Evolutionary conservation across 257 asterid genomes (phyloP), one percentile per base, ranked within the genome.

Genomic region (Galeopsis tetrahit): DNA sequence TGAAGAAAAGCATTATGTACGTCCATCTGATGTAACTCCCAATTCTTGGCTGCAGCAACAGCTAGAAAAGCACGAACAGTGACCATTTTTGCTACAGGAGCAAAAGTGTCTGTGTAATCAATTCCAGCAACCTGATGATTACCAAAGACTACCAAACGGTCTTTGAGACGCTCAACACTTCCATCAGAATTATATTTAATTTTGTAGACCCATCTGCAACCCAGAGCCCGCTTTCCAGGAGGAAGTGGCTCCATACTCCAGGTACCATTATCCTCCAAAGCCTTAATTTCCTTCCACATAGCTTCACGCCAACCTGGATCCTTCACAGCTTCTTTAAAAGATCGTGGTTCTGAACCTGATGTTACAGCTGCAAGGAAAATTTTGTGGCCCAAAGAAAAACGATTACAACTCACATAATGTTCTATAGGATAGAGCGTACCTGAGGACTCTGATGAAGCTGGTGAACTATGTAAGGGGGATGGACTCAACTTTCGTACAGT

Each of bases 11-110:
- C 34, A 57, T 65, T 72, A 4, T 77, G 65, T 0, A 76, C 67
- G 15, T 76, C 76, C 72, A 76, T 70, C 1, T 76, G 80, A 43
- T 70, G 76, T 0, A 70, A 3, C 14, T 53, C 76, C 70, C 74
- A 69, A 4, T 34, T 11, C 5, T 61, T 57, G 0, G 8, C 42
- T 2, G 63, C 73, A 5, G 38, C 73, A 14, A 52, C 4, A 3
- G 71, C 6, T 10, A 64, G 14, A 7, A 71, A 55, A 4, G 57
- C 6, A 3, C 63, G 46, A 9, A 63, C 28, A 0, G 34, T 76
- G 5, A 35, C 72, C 80, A 76, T 62, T 17, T 71, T 77, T 0
- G 48, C 32, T 4, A 48, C 34, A 0, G 32, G 69, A 0, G 69
- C 10, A 36, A 75, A 75, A 0, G 57, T 68, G 2, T 75, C 63